phyloP scores from a whole-genome alignment of 345 rosid genomes.

The Pistacia vera region DNA sequence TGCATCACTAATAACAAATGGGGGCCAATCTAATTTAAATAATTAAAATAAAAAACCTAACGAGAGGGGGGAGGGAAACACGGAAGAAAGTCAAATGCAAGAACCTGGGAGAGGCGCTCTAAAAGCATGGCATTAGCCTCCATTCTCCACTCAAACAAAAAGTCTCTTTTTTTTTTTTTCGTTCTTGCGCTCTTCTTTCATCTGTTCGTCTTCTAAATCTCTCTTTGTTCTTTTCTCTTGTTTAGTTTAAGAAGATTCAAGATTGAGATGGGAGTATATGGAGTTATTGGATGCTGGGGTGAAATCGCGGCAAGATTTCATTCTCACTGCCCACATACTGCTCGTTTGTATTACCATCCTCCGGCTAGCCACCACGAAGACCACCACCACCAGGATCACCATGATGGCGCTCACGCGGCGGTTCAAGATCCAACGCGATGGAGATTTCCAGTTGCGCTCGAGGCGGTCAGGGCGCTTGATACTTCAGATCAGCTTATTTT shows the following conservation, averaged over 20 bases:
- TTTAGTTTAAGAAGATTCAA: too few relatives aligned
- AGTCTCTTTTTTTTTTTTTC: too few relatives aligned
- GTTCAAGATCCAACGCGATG: conserved; percentile 3
- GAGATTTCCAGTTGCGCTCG: conserved; percentile 14
- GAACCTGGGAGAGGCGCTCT: neutral
- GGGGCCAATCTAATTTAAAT: neutral
- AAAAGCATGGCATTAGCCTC: neutral
- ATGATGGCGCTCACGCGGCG: neutral
- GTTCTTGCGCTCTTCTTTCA: neutral
- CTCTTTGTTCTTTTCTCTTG: neutral
- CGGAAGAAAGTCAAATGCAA: neutral
- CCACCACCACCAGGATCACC: too few relatives aligned
- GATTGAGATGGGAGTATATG: conserved; percentile 41
- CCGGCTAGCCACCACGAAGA: conserved; percentile 39
- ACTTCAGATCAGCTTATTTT: conserved; percentile 19
- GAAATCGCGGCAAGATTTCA: conserved; percentile 54
- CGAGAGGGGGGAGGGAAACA: neutral
- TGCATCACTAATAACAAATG: neutral
- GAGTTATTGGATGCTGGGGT: conserved; percentile 47
- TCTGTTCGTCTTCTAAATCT: neutral
- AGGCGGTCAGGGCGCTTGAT: conserved; percentile 23
- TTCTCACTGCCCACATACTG: conserved; percentile 70
- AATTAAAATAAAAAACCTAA: neutral
- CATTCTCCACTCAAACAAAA: neutral
- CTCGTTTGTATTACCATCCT: conserved; percentile 60